Percentiles rank a stretch among this genome's conserved stretches.
Evolutionary conservation across 176 grass and related monocot genomes (phyloP).

Genomic region (Eremochloa ophiuroides): DNA sequence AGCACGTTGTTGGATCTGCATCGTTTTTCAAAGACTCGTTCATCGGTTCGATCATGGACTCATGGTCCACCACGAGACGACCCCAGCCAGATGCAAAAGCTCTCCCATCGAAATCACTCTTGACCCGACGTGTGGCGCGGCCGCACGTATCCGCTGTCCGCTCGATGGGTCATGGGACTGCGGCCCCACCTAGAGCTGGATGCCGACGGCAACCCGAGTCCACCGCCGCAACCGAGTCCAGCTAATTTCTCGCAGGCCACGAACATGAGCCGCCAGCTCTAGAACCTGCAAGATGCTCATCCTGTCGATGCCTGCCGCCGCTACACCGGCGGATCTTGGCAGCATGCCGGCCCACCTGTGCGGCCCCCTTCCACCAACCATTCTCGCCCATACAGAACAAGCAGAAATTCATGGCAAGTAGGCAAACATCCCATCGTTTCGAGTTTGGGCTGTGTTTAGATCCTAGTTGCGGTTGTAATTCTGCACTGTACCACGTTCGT

Average conservation of each 20-base stretch:
- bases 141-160: background rate
- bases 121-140: background rate
- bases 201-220: background rate
- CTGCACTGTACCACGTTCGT: no score
- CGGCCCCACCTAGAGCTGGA: background rate
- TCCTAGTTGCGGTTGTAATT: no score
- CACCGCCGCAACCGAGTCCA: background rate
- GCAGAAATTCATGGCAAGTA: background rate
- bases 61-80: background rate
- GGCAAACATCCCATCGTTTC: background rate
- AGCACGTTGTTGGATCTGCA: background rate
- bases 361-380: background rate
- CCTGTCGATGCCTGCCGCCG: background rate
- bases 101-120: background rate
- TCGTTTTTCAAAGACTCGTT: background rate
- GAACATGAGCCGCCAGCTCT: background rate
- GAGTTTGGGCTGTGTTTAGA: no score
- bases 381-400: conserved; percentile 27
- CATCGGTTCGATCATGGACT: background rate
- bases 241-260: background rate
- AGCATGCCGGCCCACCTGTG: background rate
- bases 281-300: conserved; percentile 37
- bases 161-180: background rate
- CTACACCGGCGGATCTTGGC: background rate
- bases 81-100: background rate